A percentile compares a stretch with the other conserved stretches of the same genome.
These are phyloP conservation scores for Nannochloropsis salina DNA, from an alignment of 108 stramenopile species.

Conservation along the genomic window DNA sequence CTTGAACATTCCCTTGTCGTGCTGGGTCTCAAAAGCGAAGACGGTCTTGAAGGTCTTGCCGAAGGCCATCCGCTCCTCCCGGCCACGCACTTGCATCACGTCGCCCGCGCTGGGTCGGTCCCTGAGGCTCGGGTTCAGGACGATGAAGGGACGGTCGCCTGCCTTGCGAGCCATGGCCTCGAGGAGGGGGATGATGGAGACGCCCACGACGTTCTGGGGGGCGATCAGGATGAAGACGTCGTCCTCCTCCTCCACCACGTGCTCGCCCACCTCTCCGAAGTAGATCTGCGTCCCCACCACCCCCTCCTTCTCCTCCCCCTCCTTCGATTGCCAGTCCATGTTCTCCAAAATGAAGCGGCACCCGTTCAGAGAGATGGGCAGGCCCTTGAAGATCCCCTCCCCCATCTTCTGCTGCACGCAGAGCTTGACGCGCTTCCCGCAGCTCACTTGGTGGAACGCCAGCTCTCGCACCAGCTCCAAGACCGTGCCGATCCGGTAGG, in stretches of 20 bases:
- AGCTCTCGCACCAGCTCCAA: constrained; percentile 47
- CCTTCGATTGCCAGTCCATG: constrained; percentile 44
- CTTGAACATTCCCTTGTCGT: not conserved
- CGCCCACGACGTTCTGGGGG: constrained; percentile 48
- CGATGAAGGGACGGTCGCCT: constrained; percentile 29
- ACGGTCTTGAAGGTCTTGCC: not conserved
- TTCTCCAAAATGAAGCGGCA: constrained; percentile 36
- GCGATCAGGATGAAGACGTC: constrained; percentile 40
- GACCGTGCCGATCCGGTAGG: constrained; percentile 45
- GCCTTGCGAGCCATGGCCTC: constrained; percentile 33
- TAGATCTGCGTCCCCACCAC: constrained; percentile 26
- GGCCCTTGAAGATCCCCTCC: constrained; percentile 39
- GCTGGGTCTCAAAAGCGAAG: not conserved
- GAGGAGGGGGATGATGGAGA: constrained; percentile 28
- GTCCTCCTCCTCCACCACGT: constrained; percentile 33
- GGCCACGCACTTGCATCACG: constrained; percentile 39
- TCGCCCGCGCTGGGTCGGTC: constrained; percentile 42
- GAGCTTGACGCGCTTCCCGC: constrained; percentile 30
- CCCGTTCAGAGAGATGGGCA: constrained; percentile 41
- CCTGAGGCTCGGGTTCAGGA: constrained; percentile 43
- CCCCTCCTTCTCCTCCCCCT: constrained; percentile 25
- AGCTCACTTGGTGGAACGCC: constrained; percentile 27
- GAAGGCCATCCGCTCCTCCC: constrained; percentile 28
- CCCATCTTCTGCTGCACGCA: constrained; percentile 45
- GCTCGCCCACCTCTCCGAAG: constrained; percentile 41